phyloP scores from a whole-genome alignment of 768 basidiomycete genomes.

The Mycena crocata region DNA sequence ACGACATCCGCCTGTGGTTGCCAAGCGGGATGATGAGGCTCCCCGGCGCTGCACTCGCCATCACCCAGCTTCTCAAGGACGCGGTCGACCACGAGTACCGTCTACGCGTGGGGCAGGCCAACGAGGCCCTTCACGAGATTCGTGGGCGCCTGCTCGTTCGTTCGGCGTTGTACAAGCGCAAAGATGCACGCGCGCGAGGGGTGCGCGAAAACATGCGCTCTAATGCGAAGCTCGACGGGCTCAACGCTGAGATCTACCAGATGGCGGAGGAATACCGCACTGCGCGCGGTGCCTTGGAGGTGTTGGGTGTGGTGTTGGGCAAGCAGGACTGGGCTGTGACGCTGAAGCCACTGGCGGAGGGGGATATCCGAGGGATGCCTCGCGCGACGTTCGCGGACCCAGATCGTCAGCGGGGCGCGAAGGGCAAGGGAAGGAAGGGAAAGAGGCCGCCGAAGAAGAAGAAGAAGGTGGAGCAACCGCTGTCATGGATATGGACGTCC shows the following conservation, averaged over 20 bases:
- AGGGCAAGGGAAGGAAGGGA: no score
- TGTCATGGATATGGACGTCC: no score
- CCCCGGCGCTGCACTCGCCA: background rate
- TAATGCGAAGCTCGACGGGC: conserved; percentile 20
- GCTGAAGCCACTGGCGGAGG: conserved; percentile 19
- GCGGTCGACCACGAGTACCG: conserved; percentile 35
- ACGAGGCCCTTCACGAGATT: conserved; percentile 39
- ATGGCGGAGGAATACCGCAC: conserved; percentile 32
- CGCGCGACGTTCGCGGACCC: background rate
- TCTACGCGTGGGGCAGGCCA: conserved; percentile 39
- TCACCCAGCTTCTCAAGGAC: background rate
- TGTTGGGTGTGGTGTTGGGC: background rate
- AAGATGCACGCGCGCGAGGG: conserved; percentile 35
- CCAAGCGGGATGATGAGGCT: conserved; percentile 33
- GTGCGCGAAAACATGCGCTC: conserved; percentile 40
- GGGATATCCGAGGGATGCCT: conserved; percentile 36
- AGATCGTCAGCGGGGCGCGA: background rate
- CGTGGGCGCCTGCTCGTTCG: conserved; percentile 37
- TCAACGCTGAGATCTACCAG: conserved; percentile 31
- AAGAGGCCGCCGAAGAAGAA: no score
- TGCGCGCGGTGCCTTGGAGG: conserved; percentile 30
- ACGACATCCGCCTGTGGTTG: conserved; percentile 31
- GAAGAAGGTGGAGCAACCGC: no score
- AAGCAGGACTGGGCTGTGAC: conserved; percentile 29
- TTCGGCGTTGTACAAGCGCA: conserved; percentile 34